Conservation (phyloP, 163 green algal genomes). For the Scenedesmus sp. region DNA sequence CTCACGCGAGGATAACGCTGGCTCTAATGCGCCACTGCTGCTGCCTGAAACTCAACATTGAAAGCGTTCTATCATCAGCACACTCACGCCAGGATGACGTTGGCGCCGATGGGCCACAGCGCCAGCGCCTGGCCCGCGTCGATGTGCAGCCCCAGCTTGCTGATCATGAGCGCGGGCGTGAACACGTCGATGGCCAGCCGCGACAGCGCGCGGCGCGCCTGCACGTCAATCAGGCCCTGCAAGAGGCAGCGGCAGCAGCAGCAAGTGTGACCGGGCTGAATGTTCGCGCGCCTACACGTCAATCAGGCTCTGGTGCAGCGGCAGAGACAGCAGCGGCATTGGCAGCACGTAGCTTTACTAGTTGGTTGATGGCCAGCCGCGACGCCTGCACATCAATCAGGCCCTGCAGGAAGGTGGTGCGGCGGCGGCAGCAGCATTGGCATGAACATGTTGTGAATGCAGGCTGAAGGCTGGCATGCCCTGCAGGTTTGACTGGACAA, state of each 20-base stretch:
- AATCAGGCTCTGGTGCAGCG: background rate
- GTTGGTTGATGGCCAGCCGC: background rate
- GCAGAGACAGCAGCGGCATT: background rate
- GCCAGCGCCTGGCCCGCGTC: slow-evolving; percentile 43
- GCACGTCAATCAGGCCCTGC: slow-evolving; percentile 55
- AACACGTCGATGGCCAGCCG: slow-evolving; percentile 67
- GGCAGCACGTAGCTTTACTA: background rate
- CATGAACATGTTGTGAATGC: too few relatives aligned
- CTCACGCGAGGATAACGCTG: too few relatives aligned
- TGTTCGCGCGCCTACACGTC: background rate
- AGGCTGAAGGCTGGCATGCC: too few relatives aligned
- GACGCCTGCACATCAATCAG: too few relatives aligned
- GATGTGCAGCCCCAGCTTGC: slow-evolving; percentile 61
- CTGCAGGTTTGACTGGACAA: too few relatives aligned
- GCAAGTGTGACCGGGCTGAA: background rate
- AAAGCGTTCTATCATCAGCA: too few relatives aligned
- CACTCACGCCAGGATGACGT: slow-evolving; percentile 54
- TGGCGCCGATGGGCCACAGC: slow-evolving; percentile 68
- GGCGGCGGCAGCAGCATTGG: too few relatives aligned
- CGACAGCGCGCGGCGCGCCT: slow-evolving; percentile 54
- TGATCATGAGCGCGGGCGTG: slow-evolving; percentile 66
- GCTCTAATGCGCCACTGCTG: background rate
- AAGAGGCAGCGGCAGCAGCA: background rate
- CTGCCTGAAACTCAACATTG: too few relatives aligned
- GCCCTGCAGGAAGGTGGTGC: too few relatives aligned